Evolutionary conservation across 345 rosid species (phyloP).

Genomic region (Eucalyptus polybractea): DNA sequence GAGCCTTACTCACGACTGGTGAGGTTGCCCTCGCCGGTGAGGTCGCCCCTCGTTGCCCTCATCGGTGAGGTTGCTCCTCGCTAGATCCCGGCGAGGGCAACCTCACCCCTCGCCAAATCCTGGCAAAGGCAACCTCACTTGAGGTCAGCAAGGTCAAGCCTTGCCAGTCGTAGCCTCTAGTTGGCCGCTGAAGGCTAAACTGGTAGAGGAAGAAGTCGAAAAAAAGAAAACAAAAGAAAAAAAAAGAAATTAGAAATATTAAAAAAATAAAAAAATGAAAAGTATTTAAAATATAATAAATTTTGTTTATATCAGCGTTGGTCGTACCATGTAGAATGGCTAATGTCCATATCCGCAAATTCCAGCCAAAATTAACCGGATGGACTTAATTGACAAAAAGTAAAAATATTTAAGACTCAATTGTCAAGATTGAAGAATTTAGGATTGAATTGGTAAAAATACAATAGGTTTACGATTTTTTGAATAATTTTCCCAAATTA

Average conservation of each 20-base stretch:
- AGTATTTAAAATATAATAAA: neutral
- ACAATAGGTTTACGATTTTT: neutral
- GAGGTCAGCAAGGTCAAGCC: fast-evolving
- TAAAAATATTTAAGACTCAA: fast-evolving
- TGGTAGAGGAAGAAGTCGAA: neutral
- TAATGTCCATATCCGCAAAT: fast-evolving
- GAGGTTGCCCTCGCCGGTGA: too few relatives aligned
- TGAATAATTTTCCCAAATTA: neutral
- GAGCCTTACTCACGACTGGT: too few relatives aligned
- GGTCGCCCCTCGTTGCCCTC: too few relatives aligned
- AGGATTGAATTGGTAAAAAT: fast-evolving
- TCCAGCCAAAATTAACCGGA: fast-evolving
- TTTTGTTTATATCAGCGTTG: too few relatives aligned
- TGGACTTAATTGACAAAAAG: fast-evolving
- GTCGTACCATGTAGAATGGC: fast-evolving
- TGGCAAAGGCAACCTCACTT: too few relatives aligned
- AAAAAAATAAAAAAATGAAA: too few relatives aligned
- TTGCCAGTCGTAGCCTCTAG: fast-evolving
- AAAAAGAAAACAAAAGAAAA: too few relatives aligned
- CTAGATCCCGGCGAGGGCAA: too few relatives aligned
- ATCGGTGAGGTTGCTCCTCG: too few relatives aligned
- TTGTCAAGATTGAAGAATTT: neutral
- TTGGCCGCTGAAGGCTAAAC: fast-evolving
- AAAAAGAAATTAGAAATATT: too few relatives aligned
- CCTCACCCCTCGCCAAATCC: too few relatives aligned